These are phyloP conservation scores for Clarireedia monteithiana DNA, from an alignment of 2,329 filamentous ascomycete genomes.

Conservation along the genomic window DNA sequence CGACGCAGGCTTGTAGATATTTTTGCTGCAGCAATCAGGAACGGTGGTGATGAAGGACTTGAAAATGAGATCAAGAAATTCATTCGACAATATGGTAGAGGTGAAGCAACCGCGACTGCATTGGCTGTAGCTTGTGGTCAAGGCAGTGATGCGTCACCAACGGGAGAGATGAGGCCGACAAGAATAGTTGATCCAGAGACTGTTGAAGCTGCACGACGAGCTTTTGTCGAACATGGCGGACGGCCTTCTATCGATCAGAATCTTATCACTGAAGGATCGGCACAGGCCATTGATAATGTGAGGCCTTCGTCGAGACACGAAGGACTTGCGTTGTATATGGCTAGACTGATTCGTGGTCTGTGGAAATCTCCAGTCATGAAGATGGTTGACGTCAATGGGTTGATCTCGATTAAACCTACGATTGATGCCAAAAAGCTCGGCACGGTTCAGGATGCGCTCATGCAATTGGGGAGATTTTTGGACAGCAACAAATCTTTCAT, in stretches of 20 bases:
- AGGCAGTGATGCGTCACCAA: constrained; percentile 62
- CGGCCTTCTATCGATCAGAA: constrained; percentile 80
- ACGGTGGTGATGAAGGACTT: constrained; percentile 68
- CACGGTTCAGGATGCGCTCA: constrained; percentile 71
- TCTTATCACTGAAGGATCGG: constrained; percentile 48
- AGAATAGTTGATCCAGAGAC: constrained; percentile 74
- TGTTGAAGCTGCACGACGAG: constrained; percentile 73
- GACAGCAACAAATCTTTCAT: constrained; percentile 85
- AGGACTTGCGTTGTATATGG: constrained; percentile 79
- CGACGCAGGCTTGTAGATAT: constrained; percentile 83
- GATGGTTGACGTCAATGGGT: constrained; percentile 45
- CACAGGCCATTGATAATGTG: constrained; percentile 72
- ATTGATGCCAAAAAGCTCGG: constrained; percentile 62
- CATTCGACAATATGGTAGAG: constrained; percentile 76
- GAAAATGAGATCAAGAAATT: constrained; percentile 79
- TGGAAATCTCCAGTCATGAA: constrained; percentile 76
- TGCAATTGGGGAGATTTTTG: constrained; percentile 73
- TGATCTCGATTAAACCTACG: constrained; percentile 57
- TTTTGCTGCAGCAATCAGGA: constrained; percentile 74
- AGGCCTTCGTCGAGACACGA: constrained; percentile 83
- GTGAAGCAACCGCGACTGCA: constrained; percentile 83
- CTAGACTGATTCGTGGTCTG: constrained; percentile 77
- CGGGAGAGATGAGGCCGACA: constrained; percentile 61
- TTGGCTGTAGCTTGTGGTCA: constrained; percentile 93
- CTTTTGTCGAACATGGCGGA: constrained; percentile 89